Conservation (phyloP, 768 basidiomycete genomes). For the Phlebiopsis flavidoalba region DNA sequence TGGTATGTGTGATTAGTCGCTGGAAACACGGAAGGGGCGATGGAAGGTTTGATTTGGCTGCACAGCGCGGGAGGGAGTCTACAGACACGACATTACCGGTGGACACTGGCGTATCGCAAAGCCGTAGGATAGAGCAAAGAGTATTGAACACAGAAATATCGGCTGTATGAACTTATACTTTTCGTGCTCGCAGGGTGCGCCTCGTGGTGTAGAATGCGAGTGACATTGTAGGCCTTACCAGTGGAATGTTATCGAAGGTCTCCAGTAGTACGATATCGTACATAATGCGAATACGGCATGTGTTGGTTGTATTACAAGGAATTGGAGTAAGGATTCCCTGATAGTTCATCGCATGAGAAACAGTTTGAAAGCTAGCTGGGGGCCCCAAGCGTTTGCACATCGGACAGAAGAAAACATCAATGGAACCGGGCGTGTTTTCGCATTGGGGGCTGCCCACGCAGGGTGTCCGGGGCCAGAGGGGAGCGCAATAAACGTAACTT, state of each 20-base stretch:
- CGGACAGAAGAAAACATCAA: slow-evolving; percentile 43
- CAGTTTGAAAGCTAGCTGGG: slow-evolving; percentile 17
- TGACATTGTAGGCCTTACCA: slow-evolving; percentile 36
- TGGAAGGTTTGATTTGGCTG: slow-evolving; percentile 23
- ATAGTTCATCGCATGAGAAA: slow-evolving; percentile 26
- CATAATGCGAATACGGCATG: slow-evolving; percentile 30
- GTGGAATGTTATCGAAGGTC: slow-evolving; percentile 42
- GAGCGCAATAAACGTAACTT: slow-evolving; percentile 60
- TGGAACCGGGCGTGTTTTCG: slow-evolving; percentile 54
- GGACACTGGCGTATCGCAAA: slow-evolving; percentile 17
- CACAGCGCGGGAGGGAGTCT: neutral
- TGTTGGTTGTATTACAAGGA: slow-evolving; percentile 33
- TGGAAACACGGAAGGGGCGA: slow-evolving; percentile 34
- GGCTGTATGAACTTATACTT: slow-evolving; percentile 39
- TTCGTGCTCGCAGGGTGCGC: slow-evolving; percentile 29
- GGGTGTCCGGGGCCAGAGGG: slow-evolving; percentile 66
- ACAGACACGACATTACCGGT: slow-evolving; percentile 30
- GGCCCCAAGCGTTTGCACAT: slow-evolving; percentile 57
- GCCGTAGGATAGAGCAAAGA: slow-evolving; percentile 52
- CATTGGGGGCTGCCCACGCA: slow-evolving; percentile 84
- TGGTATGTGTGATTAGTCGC: slow-evolving; percentile 40
- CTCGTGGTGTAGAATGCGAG: slow-evolving; percentile 32
- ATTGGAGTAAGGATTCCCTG: slow-evolving; percentile 37
- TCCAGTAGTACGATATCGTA: slow-evolving; percentile 30
- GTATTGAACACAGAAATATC: slow-evolving; percentile 42